Evolutionary conservation across 2,329 filamentous ascomycete genomes (phyloP), one percentile per base, ranked within the genome.

Genomic region (Zymoseptoria passerinii): DNA sequence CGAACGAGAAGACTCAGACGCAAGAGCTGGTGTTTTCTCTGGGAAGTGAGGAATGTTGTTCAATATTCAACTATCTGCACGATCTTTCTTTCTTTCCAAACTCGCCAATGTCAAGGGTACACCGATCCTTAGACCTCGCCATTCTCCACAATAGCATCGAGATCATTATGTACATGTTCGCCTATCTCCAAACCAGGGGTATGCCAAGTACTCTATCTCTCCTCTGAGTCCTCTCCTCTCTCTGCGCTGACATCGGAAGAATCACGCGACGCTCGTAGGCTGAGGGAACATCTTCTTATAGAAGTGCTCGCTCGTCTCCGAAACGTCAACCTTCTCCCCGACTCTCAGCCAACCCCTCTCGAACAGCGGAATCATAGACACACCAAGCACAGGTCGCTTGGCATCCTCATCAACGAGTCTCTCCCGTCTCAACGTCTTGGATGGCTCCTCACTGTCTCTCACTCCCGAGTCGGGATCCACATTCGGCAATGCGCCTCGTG

Each of bases 401-500:
- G 69, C 70, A 8, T 67, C 71, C 53, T 68, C 61, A 27, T 70
- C 68, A 8, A 71, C 65, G 52, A 67, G 64, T 52, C 70, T 62
- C 18, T 63, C 66, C 55, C 64, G 59, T 29, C 63, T 65, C 54
- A 73, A 50, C 6, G 71, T 70, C 10, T 58, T 60, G 29, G 66
- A 66, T 8, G 71, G 71, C 60, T 72, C 70, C 23, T 68, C 67
- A 49, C 57, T 60, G 53, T 72, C 69, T 62, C 61, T 67, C 20
- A 78, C 67, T n/a, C 81, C 87, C 5, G 77, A 84, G 18, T 76
- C 75, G 0, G 80, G 86, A 69, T 89, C 79, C 1, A 89, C 84
- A 64, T 90, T 90, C 19, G 86, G 86, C 65, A 90, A 71, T 65
- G 84, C 87, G 74, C 87, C 90, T 56, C 87, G 80, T 0, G 85